Evolutionary conservation across 768 basidiomycete species (phyloP), one percentile per base, ranked within the genome.

Genomic region (Mycena capillaripes): DNA sequence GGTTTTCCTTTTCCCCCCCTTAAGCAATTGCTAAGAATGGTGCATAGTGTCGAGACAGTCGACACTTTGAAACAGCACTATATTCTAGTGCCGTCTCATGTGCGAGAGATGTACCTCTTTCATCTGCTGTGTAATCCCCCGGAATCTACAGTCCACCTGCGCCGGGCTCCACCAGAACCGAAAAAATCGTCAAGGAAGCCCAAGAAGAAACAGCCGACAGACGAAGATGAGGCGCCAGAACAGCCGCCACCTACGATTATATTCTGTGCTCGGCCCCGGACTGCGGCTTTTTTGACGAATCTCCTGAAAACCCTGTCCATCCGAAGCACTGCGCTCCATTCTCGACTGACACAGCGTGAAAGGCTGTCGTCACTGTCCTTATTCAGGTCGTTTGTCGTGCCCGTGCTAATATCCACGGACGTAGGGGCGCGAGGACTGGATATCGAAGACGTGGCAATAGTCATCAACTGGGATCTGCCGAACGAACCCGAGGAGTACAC

Each of bases 391-490:
- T 91, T 88, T 21, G 90, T 96, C 58, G 91, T 98, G 44, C 97
- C 97, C 0, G 95, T 99, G 52, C 86, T 99, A 57, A 89, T 99
- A 55, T 95, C 94, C 34, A 99, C 97, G 10, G 97, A 98, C 79
- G 97, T 99, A 36, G 98, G 96, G 19, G 93, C 95, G 23, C 92
- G 98, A 77, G 98, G 98, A 34, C 83, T 99, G 69, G 98, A 99
- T 83, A 97, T 99, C 66, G 96, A 96, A 71, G 95, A 97, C 75
- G 97, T 99, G 14, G 96, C 95, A 14, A 91, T 98, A 86, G 96
- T 99, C 23, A 87, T 99, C 68, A 99, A 99, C 75, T 99, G 97
- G 97, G 97, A 99, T 81, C 85, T 98, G 73, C 98, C 98, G 17
- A 86, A 88, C 16, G 92, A 93, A 78, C 88, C 95, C 7, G 97